Base-by-base conservation (phyloP, 1,139 yeast genomes). In the Candida sojae region DNA sequence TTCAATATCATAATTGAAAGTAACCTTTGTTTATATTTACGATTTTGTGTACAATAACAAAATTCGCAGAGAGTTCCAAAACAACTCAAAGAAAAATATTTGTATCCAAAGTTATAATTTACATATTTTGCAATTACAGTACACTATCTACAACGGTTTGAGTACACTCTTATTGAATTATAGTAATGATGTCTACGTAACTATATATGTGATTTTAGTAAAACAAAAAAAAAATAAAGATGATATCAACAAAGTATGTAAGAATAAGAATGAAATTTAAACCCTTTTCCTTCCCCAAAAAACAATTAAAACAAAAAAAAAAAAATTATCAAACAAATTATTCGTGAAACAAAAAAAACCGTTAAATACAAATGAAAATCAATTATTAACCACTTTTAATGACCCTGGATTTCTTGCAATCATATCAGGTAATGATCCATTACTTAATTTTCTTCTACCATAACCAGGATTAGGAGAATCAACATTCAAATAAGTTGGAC, bases 371-470 rank as follows among this genome's bases (percentile, higher is more conserved):
- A 6, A 4, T 6, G 13, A 10, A 21, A 2, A 28, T 56, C 59
- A 72, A 50, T 69, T 70, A 58, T 75, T 75, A 25, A 75, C 79
- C 50, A 75, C 80, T 60, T 75, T 75, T 48, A 75, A 64, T 11
- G 77, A 70, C 17, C 79, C 76, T 5, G 75, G 75, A 45, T 70
- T 69, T 48, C 77, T 62, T n/a, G 75, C 71, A 48, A 70, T 70
- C 79, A 75, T 75, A 63, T 85, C 90, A 0, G 90, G 91, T 53
- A 85, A 68, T n/a, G 88, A 83, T 7, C 88, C 86, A 54, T 84
- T 81, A 61, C 89, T 83, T 55, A 85, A 77, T 53, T 88, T 71
- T 57, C 78, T 73, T 67, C 69, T 76, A 54, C 81, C 71, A 57
- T 66, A 64, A 55, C 72, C 78, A 59, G 57, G 57, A 39, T 50